A percentile compares a stretch with the other conserved stretches of the same genome.
These are phyloP conservation scores for Myxozyma melibiosi DNA, from an alignment of 805 yeast genomes.

Conservation along the genomic window DNA sequence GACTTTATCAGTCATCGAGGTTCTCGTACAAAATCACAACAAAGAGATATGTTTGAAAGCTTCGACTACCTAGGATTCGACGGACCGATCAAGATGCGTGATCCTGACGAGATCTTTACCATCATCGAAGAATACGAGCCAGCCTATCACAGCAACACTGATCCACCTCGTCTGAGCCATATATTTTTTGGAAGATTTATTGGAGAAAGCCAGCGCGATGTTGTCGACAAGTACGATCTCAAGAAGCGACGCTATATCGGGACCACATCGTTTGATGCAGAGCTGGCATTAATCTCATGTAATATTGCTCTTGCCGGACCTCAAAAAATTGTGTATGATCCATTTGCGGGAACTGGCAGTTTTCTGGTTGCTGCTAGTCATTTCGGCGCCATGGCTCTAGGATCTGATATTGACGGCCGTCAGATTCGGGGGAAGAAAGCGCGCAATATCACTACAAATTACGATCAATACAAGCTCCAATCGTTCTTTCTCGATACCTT, in stretches of 20 bases:
- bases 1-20: constrained; percentile 81
- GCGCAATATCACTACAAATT: constrained; percentile 59
- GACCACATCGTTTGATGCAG: constrained; percentile 96
- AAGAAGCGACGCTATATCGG: constrained; percentile 86
- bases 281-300: constrained; percentile 81
- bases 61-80: constrained; percentile 69
- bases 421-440: constrained; percentile 70
- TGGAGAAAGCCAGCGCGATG: constrained; percentile 63
- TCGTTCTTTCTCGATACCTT: constrained; percentile 68
- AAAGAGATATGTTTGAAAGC: constrained; percentile 66
- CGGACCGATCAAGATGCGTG: constrained; percentile 77
- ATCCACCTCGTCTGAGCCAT: constrained; percentile 51
- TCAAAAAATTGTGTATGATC: constrained; percentile 79
- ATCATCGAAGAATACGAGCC: constrained; percentile 71
- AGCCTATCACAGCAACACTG: constrained; percentile 35
- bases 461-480: constrained; percentile 68
- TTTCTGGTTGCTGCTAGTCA: constrained; percentile 85
- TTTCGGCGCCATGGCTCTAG: constrained; percentile 68
- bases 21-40: constrained; percentile 52
- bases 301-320: constrained; percentile 76
- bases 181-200: constrained; percentile 79
- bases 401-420: constrained; percentile 90
- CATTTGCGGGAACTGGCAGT: constrained; percentile 96
- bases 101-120: constrained; percentile 70
- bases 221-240: constrained; percentile 77